phyloP scores from a whole-genome alignment of 2,329 filamentous ascomycete species.

The Calycina marina region DNA sequence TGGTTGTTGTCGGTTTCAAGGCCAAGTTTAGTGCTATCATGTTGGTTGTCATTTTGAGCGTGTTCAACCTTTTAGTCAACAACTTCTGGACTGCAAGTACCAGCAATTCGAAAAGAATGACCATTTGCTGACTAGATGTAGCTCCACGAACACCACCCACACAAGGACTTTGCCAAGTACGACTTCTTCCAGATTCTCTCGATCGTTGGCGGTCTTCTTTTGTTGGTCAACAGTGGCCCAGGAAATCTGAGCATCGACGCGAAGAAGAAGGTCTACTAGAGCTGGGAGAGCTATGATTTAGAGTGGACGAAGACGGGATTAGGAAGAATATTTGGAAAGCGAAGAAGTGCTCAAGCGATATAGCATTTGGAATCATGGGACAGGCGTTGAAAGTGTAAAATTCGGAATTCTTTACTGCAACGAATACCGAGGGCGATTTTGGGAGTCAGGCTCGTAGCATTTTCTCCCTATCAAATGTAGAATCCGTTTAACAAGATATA shows the following conservation, averaged over 20 bases:
- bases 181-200: constrained; percentile 99
- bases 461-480: constrained; percentile 2
- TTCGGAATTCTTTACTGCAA: constrained; percentile 3
- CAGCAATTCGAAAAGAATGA: constrained; percentile 1
- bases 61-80: constrained; percentile 96
- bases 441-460: constrained; percentile 1
- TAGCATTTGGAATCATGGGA: background rate
- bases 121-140: constrained; percentile 26
- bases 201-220: constrained; percentile 88
- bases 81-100: constrained; percentile 96
- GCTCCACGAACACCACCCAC: constrained; percentile 94
- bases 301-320: constrained; percentile 3
- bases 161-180: constrained; percentile 99
- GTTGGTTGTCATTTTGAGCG: constrained; percentile 82
- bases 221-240: constrained; percentile 96
- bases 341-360: constrained; percentile 4
- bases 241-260: constrained; percentile 97
- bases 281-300: constrained; percentile 2
- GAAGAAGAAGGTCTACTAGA: constrained; percentile 99
- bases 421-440: constrained; percentile 5
- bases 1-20: constrained; percentile 99
- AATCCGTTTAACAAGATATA: no score
- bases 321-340: constrained; percentile 8
- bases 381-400: background rate
- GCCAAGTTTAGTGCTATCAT: constrained; percentile 97